Conservation (phyloP, 192 early-diverging fungal genomes). For the Gonapodya prolifera region DNA sequence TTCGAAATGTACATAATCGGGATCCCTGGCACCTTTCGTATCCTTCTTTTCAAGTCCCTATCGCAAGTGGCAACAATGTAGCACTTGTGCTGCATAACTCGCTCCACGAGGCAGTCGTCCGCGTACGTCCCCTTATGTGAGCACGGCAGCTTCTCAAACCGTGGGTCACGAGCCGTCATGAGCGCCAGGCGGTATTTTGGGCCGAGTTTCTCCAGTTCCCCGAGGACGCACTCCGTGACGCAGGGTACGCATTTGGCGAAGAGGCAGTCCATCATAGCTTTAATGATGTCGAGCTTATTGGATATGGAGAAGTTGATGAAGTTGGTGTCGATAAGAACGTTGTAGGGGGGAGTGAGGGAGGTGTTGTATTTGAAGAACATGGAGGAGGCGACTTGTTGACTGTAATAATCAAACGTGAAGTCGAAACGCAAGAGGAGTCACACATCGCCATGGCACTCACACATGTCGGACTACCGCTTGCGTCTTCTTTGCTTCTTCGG, state of each 20-base stretch:
- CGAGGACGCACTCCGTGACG: slow-evolving; percentile 97
- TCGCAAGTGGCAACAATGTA: slow-evolving; percentile 99
- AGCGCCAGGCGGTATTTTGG: slow-evolving; percentile 91
- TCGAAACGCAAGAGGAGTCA: not conserved
- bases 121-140: slow-evolving; percentile 98
- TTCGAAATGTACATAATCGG: slow-evolving; percentile 93
- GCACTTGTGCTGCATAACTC: slow-evolving; percentile 85
- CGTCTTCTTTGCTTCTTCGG: slow-evolving; percentile 55
- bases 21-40: slow-evolving; percentile 90
- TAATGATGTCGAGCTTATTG: slow-evolving; percentile 93
- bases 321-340: slow-evolving; percentile 94
- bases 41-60: slow-evolving; percentile 85
- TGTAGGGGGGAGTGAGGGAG: slow-evolving; percentile 90
- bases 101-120: slow-evolving; percentile 93
- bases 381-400: slow-evolving; percentile 77
- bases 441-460: slow-evolving; percentile 29
- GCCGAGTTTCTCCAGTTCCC: slow-evolving; percentile 96
- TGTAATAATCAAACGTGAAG: slow-evolving; percentile 11
- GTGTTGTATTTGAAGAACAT: slow-evolving; percentile 97
- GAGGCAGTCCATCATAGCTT: slow-evolving; percentile 99
- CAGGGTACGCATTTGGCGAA: slow-evolving; percentile 95
- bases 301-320: slow-evolving; percentile 99
- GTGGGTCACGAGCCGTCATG: slow-evolving; percentile 86
- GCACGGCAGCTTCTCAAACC: slow-evolving; percentile 91
- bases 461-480: slow-evolving; percentile 57